Base-by-base conservation (phyloP, 2,329 filamentous ascomycete species). In the Piedraia hortae region DNA sequence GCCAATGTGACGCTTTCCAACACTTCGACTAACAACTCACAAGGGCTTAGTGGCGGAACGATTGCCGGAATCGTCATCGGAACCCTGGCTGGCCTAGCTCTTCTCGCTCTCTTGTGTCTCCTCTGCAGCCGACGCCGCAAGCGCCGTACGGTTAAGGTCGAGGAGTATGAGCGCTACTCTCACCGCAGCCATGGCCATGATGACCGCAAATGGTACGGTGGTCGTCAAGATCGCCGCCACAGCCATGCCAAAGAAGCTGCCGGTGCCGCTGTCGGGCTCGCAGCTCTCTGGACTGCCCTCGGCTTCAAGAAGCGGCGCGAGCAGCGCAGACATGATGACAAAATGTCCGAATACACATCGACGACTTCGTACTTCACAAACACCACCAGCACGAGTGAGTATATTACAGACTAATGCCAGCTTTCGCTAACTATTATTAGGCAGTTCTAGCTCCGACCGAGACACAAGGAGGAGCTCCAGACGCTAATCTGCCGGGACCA, bases 21-120 rank as follows among this genome's bases (percentile, higher is more conserved):
- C 12, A 35, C 41, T 8, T 28, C 38, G 12, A 7, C 12, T 12
- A 5, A 19, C 10, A 20, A 28, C 6, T 24, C 17, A 20, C 33
- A 34, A 14, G 34, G 31, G 6, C 54, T 80, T 24, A 72, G 65
- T 34, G 59, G 54, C 19, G 72, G 71, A 23, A 72, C 69, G 27
- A 80, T 80, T 34, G 72, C 73, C 9, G 72, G 72, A 28, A 80
- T 80, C 35, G 72, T 80, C 31, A 66, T 80, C 25, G 72, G 72
- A 29, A 59, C 62, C 6, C 53, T 80, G 21, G 56, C 58, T 8
- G 72, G 68, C 29, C 52, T 77, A 16, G 45, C 56, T 18, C 50
- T 80, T 2, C 57, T 80, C 11, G 48, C 68, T 4, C 54, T 73
- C 5, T 47, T 78, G 36, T 77, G 69, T 52, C 65, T 73, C 48